Conservation (phyloP, 257 asterid genomes). For the Parsonsia alboflavescens region DNA sequence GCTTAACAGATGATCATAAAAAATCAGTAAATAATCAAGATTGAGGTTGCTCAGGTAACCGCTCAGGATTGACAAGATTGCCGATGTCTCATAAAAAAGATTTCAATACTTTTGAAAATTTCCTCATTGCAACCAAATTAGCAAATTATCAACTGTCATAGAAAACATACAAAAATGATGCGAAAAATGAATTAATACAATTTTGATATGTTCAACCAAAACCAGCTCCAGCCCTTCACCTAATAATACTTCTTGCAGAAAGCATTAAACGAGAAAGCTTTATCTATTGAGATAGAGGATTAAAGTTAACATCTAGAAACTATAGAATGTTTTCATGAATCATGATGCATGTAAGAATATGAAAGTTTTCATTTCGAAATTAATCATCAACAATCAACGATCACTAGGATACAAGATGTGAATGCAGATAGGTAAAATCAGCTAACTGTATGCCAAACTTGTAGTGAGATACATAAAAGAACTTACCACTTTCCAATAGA, state of each 20-base stretch:
- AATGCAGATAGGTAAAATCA: background rate
- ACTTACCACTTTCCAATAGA: background rate
- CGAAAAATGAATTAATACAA: background rate
- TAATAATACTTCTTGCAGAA: background rate
- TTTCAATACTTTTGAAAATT: constrained; percentile 14
- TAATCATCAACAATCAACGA: background rate
- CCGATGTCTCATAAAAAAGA: constrained; percentile 45
- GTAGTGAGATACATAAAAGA: background rate
- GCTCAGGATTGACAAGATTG: constrained; percentile 54
- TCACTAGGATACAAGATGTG: background rate
- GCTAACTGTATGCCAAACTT: background rate
- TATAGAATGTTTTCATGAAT: background rate
- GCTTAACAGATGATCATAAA: background rate
- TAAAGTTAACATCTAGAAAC: background rate
- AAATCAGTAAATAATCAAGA: background rate
- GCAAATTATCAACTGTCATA: background rate
- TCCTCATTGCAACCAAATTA: constrained; percentile 22
- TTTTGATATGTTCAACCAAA: background rate
- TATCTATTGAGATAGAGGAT: background rate
- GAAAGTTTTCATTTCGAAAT: background rate
- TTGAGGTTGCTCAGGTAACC: constrained; percentile 47
- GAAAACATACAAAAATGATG: background rate
- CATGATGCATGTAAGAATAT: background rate
- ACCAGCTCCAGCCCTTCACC: background rate
- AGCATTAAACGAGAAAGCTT: background rate